Evolutionary conservation across 352 stramenopile genomes (phyloP), one percentile per base, ranked within the genome.

Genomic region (Phytophthora rubi): DNA sequence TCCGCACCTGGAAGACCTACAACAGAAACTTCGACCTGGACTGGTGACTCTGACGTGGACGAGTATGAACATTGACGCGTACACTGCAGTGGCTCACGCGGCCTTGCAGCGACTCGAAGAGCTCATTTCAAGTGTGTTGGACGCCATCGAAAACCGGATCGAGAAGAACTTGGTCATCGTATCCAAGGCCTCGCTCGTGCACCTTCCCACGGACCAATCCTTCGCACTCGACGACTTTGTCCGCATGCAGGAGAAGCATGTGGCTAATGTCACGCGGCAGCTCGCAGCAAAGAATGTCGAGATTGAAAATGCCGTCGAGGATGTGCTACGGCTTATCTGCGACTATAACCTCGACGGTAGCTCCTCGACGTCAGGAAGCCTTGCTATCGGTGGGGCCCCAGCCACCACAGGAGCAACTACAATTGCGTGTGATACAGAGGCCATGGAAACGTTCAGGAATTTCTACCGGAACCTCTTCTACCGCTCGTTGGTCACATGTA

Each of bases 221-320:
- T 94, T 97, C 53, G 87, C 88, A n/a, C 75, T 97, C 2, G 88
- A 95, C 54, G 87, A 96, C 59, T 97, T 97, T 61, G 90, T 96
- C 4, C 77, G 84, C 0, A 90, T 90, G 71, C 89, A 97, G 56
- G 87, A 96, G 48, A 86, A 84, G 21, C 82, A 93, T 23, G 87
- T 97, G 18, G 75, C 62, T 7, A 85, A 56, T 28, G 75, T 89
- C 7, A 92, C 85, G 0, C 76, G 79, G 7, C 61, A 91, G 9
- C 73, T 97, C 1, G 79, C 79, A 16, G 85, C 87, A 1, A 95
- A 95, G 63, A 97, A 96, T 45, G 73, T 91, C 2, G 87, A 95
- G 63, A 90, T 97, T 28, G 88, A 96, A 68, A 93, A 92, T 60
- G 88, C 88, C 6, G 88, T 97, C 6, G 88, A 96, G 42, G 88